A percentile compares a stretch with the other conserved stretches of the same genome.
Conservation (phyloP, 352 stramenopile genomes). For the Pelagophyceae sp. region DNA sequence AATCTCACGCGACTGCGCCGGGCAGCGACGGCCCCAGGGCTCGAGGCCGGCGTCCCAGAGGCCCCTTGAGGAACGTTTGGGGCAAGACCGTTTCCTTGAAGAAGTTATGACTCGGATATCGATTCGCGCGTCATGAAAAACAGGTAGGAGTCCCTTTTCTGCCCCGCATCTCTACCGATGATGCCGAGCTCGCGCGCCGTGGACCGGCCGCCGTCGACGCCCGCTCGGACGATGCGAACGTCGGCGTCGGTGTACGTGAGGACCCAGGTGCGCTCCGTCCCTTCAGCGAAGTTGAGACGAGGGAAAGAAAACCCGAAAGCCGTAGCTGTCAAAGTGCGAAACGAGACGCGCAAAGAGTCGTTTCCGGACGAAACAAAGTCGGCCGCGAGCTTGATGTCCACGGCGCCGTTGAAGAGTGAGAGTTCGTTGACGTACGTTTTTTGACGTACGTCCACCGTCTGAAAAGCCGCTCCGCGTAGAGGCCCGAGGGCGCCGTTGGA, state of each 20-base stretch:
- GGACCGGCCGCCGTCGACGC: constrained; percentile 12
- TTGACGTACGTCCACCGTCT: too few relatives aligned
- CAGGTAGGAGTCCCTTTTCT: not conserved
- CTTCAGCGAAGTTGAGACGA: not conserved
- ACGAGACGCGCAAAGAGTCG: constrained; percentile 4
- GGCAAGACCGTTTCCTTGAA: too few relatives aligned
- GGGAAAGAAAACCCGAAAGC: not conserved
- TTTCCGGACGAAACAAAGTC: not conserved
- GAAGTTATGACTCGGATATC: too few relatives aligned
- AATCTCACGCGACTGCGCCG: too few relatives aligned
- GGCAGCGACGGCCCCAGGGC: too few relatives aligned
- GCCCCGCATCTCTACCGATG: not conserved
- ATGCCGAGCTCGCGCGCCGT: not conserved
- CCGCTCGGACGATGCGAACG: constrained; percentile 9
- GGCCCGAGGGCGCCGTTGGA: constrained; percentile 22
- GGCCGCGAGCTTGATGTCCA: constrained; percentile 4
- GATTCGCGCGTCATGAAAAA: too few relatives aligned
- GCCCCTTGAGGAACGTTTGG: too few relatives aligned
- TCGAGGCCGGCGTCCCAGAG: too few relatives aligned
- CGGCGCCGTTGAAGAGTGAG: not conserved
- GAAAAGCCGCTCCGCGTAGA: not conserved
- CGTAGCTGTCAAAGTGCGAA: not conserved
- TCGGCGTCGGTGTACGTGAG: constrained; percentile 15
- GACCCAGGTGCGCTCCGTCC: constrained; percentile 16
- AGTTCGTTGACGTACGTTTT: constrained; percentile 3